Evolutionary conservation across 257 asterid genomes (phyloP).

Genomic region (Knoxia roxburghii): DNA sequence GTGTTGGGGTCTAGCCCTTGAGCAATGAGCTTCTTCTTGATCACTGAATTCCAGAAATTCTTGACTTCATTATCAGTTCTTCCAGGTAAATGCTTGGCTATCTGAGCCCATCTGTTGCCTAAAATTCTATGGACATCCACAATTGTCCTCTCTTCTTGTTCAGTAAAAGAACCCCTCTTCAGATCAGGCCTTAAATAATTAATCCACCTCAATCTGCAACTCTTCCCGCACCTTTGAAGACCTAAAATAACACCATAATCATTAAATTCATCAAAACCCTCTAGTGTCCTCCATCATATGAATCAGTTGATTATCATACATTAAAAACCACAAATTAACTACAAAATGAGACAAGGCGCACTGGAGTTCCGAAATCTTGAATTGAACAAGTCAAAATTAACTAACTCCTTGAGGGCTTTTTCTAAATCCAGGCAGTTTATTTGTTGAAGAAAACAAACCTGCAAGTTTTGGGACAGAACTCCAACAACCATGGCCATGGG

Average conservation of each 20-base stretch:
- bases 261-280: too few species aligned
- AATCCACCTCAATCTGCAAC: conserved; percentile 91
- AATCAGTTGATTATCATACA: too few species aligned
- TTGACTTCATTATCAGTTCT: conserved; percentile 93
- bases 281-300: too few species aligned
- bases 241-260: conserved; percentile 43
- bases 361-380: too few species aligned
- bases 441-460: conserved; percentile 21
- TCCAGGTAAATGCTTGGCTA: conserved; percentile 91
- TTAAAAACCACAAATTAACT: too few species aligned
- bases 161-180: conserved; percentile 80
- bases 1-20: conserved; percentile 94
- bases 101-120: conserved; percentile 96
- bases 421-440: too few species aligned
- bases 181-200: conserved; percentile 88
- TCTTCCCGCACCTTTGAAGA: conserved; percentile 88
- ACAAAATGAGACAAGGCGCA: too few species aligned
- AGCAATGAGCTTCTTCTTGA: conserved; percentile 80
- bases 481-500: conserved; percentile 93
- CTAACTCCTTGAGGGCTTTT: too few species aligned
- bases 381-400: too few species aligned
- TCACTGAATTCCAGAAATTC: conserved; percentile 93
- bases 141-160: conserved; percentile 72
- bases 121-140: conserved; percentile 75
- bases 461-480: conserved; percentile 86